Evolutionary conservation across 345 rosid genomes (phyloP), one percentile per base, ranked within the genome.

Genomic region (Aquilaria sinensis): DNA sequence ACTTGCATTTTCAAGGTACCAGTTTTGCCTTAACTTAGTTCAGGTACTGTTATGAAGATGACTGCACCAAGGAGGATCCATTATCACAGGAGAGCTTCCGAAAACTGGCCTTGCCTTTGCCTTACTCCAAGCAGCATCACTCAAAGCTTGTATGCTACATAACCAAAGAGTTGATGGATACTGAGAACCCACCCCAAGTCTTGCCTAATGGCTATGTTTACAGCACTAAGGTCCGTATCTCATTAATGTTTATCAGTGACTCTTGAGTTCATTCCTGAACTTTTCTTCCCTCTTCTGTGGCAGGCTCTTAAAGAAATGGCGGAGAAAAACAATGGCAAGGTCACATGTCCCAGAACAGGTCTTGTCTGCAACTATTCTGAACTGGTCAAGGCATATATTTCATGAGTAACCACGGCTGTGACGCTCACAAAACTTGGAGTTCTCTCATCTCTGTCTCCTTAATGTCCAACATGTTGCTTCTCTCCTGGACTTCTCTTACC

Each of bases 231-330:
- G 99, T 94, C 71, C 51, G 60, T 58, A 33, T 57, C 63, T 51
- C 48, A 55, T 31, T 23, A 23, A 23, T 23, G 23, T 23, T 23
- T 23, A 23, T 23, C 23, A 23, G 23, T 23, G 23, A 23, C 23
- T 23, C 23, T 23, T 23, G 23, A 23, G 23, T 37, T 37, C 8
- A 5, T 37, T 37, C 43, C 43, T 51, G 12, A 6, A 12, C 48
- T 56, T 56, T 12, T 33, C 48, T 57, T 6, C 6, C 50, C 29
- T 54, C 8, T 23, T 29, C 13, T 54, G 34, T 50, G 10, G 68
- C 88, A 94, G 97, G 99, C 97, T 53, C 96, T 90, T 14, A 85
- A 85, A 72, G 97, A 90, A 73, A 90, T 94, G 96, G 88, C 97
- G 1, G 82, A 81, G 70, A 86, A 78, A 69, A 90, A 86, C 57